A percentile compares a stretch with the other conserved stretches of the same genome.
Evolutionary conservation across 2,329 filamentous ascomycete species (phyloP).

Genomic region (Corniculantispora saksenae): DNA sequence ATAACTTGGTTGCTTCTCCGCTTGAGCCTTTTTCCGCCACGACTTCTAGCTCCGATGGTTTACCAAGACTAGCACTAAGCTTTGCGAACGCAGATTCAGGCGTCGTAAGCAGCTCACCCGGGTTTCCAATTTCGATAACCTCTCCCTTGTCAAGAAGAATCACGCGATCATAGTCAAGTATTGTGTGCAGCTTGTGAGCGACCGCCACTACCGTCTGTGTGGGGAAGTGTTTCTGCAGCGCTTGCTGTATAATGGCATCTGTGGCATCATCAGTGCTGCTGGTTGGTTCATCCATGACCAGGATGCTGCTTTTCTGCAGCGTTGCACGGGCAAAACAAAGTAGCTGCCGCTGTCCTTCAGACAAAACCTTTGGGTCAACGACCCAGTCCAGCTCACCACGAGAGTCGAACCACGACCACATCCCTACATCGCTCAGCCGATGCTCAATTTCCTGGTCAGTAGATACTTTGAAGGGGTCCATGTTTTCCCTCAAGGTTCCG

Average conservation of each 20-base stretch:
- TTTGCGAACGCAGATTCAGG: too few relatives aligned
- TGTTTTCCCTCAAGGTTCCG: constrained; percentile 49
- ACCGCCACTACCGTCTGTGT: constrained; percentile 95
- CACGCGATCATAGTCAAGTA: constrained; percentile 98
- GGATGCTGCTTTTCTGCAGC: constrained; percentile 84
- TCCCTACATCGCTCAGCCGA: constrained; percentile 93
- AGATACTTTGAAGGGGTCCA: constrained; percentile 41
- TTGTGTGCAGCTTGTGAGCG: constrained; percentile 91
- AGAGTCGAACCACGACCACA: constrained; percentile 74
- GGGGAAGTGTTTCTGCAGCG: constrained; percentile 90
- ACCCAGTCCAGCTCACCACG: constrained; percentile 90
- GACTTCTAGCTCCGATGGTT: too few relatives aligned
- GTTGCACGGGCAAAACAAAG: constrained; percentile 90
- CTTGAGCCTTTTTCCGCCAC: too few relatives aligned
- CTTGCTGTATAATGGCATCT: constrained; percentile 93
- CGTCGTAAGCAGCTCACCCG: constrained; percentile 83
- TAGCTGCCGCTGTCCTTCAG: constrained; percentile 92
- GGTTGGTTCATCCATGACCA: constrained; percentile 99
- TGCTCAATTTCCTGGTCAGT: constrained; percentile 60
- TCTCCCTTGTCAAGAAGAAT: constrained; percentile 87
- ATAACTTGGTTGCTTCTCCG: too few relatives aligned
- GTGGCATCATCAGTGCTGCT: constrained; percentile 97
- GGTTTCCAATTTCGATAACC: constrained; percentile 89
- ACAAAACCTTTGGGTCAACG: too few relatives aligned
- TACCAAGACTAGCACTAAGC: too few relatives aligned